A percentile compares a stretch with the other conserved stretches of the same genome.
Evolutionary conservation across 768 basidiomycete species (phyloP).

Genomic region (Tephrocybe rancida): DNA sequence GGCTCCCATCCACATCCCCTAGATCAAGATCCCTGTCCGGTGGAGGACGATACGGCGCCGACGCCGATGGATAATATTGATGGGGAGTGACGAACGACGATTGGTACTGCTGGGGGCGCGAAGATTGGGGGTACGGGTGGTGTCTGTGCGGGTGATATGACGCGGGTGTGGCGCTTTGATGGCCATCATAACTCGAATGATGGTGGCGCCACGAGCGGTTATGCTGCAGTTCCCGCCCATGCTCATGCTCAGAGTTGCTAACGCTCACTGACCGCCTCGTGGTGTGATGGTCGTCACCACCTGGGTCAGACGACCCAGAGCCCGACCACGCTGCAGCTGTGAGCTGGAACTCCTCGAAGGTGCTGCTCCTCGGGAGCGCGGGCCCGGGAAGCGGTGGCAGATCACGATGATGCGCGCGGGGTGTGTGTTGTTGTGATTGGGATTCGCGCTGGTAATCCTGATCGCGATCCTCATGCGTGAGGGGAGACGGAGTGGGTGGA

Average conservation of each 20-base stretch:
- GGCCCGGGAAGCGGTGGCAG: slow-evolving; percentile 13
- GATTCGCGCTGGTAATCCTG: background rate
- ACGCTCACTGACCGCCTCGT: too few species aligned
- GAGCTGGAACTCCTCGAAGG: slow-evolving; percentile 9
- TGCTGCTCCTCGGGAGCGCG: background rate
- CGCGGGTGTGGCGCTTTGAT: background rate
- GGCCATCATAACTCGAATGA: background rate
- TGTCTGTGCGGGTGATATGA: background rate
- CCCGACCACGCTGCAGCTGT: slow-evolving; percentile 12
- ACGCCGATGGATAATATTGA: background rate
- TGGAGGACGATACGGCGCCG: background rate
- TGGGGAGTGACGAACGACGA: background rate
- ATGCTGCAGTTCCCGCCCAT: background rate
- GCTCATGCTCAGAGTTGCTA: too few species aligned
- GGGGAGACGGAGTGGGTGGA: too few species aligned
- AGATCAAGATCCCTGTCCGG: slow-evolving; percentile 6
- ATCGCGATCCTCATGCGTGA: too few species aligned
- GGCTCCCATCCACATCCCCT: background rate
- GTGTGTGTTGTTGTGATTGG: background rate
- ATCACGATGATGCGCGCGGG: background rate
- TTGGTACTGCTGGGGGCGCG: background rate
- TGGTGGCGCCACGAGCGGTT: background rate
- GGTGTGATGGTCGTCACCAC: background rate
- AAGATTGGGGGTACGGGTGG: slow-evolving; percentile 4
- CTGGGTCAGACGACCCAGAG: slow-evolving; percentile 2